Conservation (phyloP, 768 basidiomycete species). For the Lanmaoa rubissima region DNA sequence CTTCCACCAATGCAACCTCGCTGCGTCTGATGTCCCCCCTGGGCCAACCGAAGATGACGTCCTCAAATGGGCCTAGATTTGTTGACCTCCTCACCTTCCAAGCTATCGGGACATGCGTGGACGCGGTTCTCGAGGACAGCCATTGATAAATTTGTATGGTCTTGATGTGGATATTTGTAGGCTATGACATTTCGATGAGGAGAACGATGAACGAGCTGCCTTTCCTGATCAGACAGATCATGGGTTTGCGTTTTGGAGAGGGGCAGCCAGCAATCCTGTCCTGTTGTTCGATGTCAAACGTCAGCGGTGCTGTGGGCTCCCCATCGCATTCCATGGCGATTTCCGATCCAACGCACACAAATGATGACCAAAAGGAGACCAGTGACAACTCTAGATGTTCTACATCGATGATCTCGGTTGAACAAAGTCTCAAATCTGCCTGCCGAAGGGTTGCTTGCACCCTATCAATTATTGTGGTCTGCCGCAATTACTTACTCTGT, state of each 20-base stretch:
- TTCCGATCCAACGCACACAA: no score
- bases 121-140: slow-evolving; percentile 5
- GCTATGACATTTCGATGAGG: neutral
- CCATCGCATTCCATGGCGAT: no score
- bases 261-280: neutral
- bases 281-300: neutral
- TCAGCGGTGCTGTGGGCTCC: neutral
- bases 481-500: no score
- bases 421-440: no score
- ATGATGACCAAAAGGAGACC: no score
- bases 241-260: slow-evolving; percentile 14
- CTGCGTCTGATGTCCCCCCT: slow-evolving; percentile 46
- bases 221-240: slow-evolving; percentile 3
- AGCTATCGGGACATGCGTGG: slow-evolving; percentile 2
- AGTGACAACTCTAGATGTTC: no score
- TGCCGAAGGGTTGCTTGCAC: no score
- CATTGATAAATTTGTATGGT: neutral
- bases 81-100: neutral
- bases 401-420: no score
- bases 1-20: slow-evolving; percentile 60
- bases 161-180: slow-evolving; percentile 2
- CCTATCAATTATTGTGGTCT: no score
- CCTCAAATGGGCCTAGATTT: slow-evolving; percentile 40
- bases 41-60: slow-evolving; percentile 50
- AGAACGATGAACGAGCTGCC: neutral